Evolutionary conservation across 192 early-diverging fungal species (phyloP).

Genomic region (Rhizoclosmatium sp.): DNA sequence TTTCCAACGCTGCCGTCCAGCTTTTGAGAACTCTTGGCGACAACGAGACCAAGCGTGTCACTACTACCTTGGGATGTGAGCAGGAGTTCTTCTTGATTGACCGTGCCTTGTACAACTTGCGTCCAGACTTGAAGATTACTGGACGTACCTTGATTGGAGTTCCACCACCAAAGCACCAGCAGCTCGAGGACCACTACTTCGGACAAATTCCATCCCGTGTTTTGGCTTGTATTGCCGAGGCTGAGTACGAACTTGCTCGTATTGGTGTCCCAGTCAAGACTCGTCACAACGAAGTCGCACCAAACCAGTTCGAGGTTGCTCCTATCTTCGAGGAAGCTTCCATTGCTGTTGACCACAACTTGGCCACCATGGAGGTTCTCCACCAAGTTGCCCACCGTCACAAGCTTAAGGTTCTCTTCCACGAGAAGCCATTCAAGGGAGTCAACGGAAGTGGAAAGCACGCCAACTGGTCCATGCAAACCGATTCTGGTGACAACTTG

Average conservation of each 20-base stretch:
- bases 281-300: conserved; percentile 99
- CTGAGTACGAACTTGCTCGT: conserved; percentile 91
- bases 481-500: conserved; percentile 95
- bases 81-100: conserved; percentile 99
- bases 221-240: conserved; percentile 89
- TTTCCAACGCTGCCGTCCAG: conserved; percentile 82
- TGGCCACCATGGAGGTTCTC: conserved; percentile 96
- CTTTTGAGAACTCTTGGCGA: conserved; percentile 84
- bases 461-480: conserved; percentile 97
- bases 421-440: conserved; percentile 99
- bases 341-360: conserved; percentile 97
- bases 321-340: conserved; percentile 98
- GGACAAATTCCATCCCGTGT: conserved; percentile 95
- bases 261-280: conserved; percentile 99
- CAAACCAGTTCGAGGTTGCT: conserved; percentile 97
- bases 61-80: conserved; percentile 94
- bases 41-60: conserved; percentile 80
- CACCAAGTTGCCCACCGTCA: conserved; percentile 97
- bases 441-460: conserved; percentile 99
- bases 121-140: conserved; percentile 95
- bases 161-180: conserved; percentile 97
- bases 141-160: conserved; percentile 94
- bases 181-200: conserved; percentile 99
- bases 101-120: conserved; percentile 90
- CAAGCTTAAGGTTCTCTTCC: conserved; percentile 95